Conservation (phyloP, 2,329 filamentous ascomycete species). For the Scleromitrula shiraiana region DNA sequence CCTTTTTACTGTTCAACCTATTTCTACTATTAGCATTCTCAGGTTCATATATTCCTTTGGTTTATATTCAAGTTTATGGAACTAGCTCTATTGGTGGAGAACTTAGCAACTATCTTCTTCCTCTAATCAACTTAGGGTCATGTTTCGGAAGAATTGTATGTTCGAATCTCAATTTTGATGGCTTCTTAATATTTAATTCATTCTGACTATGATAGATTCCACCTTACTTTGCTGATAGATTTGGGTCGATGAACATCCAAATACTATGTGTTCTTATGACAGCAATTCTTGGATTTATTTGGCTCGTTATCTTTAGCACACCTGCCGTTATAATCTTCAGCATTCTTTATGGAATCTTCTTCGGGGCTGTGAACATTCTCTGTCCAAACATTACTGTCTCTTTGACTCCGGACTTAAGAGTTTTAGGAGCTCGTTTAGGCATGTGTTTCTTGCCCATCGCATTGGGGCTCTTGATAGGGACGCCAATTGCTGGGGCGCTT, state of each 20-base stretch:
- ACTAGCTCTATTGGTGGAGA: slow-evolving; percentile 31
- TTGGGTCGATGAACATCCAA: slow-evolving; percentile 40
- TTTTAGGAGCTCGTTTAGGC: slow-evolving; percentile 12
- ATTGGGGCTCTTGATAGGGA: slow-evolving; percentile 12
- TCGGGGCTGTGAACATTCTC: slow-evolving; percentile 37
- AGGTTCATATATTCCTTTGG: slow-evolving; percentile 46
- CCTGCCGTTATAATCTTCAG: slow-evolving; percentile 63
- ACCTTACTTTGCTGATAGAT: slow-evolving; percentile 43
- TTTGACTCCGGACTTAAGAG: slow-evolving; percentile 8
- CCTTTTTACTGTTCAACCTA: neutral
- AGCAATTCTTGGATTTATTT: slow-evolving; percentile 19
- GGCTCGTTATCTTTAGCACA: slow-evolving; percentile 42
- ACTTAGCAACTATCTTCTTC: slow-evolving; percentile 17
- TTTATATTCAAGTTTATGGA: slow-evolving; percentile 32
- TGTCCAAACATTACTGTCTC: neutral
- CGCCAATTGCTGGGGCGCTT: slow-evolving; percentile 12
- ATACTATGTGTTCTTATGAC: slow-evolving; percentile 18
- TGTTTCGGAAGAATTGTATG: slow-evolving; percentile 45
- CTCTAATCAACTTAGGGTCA: slow-evolving; percentile 28
- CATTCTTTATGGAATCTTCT: slow-evolving; percentile 70
- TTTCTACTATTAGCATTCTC: slow-evolving; percentile 24
- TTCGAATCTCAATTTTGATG: neutral
- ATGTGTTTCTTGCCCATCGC: slow-evolving; percentile 8
- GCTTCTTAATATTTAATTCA: too few relatives aligned
- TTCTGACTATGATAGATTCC: slow-evolving; percentile 25